Base-by-base conservation (phyloP, 225 moss, liverwort and hornwort genomes). In the Takakia lepidozioides region DNA sequence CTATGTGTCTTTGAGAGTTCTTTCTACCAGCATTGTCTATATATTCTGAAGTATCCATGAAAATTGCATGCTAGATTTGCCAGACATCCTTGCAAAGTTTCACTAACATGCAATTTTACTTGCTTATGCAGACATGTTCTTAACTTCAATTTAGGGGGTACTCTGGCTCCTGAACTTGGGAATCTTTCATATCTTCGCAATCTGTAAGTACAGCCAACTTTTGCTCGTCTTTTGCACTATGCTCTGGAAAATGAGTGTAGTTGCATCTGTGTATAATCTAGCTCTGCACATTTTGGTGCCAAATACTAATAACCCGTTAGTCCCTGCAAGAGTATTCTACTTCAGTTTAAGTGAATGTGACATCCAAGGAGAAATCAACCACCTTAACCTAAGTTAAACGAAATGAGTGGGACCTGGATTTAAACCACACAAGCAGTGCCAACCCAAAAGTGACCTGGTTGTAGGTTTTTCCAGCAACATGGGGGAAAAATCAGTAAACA, bases 121-220 rank as follows among this genome's bases (percentile, higher is more conserved):
- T 46, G 27, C 23, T 40, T 22, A 51, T 47, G 61, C 64, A 92
- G 92, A 38, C 84, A 82, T 2, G 43, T 92, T 22, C 57, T 78
- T 21, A 19, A 25, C 1, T 15, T 51, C 2, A 60, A 69, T 3
- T 72, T 88, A 5, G 46, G 41, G 0, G 92, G 92, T 52, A 59
- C 70, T 1, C 63, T 92, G 32, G 87, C 72, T 10, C 68, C 87
- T 1, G 87, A 92, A 17, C 47, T 92, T 1, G 92, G 92, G 45
- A 61, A 78, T 34, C 75, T 92, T 15, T 6, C 19, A 0, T 16
- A 17, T 9, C 57, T 92, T 26, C 0, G 0, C 28, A 79, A 62
- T 43, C 30, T 92, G 91, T 92, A 66, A 84, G 86, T 38, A 19
- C n/a, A n/a, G 5, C 45, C 4, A 24, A 14, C 14, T 5, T 45